Percentiles rank a stretch among this genome's conserved stretches.
Evolutionary conservation across 1,139 yeast species (phyloP).

Genomic region (Kodamaea ohmeri): DNA sequence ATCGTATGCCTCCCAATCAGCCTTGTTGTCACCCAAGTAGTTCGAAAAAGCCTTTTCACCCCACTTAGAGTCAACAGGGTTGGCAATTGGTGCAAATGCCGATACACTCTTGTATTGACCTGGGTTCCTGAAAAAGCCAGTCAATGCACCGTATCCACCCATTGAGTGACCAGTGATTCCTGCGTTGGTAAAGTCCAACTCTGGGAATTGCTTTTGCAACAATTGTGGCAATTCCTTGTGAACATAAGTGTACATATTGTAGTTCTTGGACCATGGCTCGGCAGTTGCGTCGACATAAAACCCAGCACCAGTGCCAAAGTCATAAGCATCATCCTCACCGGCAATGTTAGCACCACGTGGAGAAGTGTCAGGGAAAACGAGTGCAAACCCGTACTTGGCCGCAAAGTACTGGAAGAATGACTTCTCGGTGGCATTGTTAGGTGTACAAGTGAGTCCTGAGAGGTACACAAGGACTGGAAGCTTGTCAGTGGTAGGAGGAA

Average conservation of each 20-base stretch:
- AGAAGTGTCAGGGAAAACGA: constrained; percentile 94
- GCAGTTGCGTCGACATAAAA: constrained; percentile 84
- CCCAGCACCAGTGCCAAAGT: constrained; percentile 94
- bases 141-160: constrained; percentile 96
- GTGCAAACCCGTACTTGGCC: constrained; percentile 75
- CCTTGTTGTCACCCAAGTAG: constrained; percentile 64
- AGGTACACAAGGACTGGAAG: constrained; percentile 78
- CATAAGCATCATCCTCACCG: constrained; percentile 84
- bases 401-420: constrained; percentile 86
- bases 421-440: constrained; percentile 92
- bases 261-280: constrained; percentile 68
- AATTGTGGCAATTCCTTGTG: constrained; percentile 64
- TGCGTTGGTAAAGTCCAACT: constrained; percentile 56
- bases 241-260: constrained; percentile 84
- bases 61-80: constrained; percentile 76
- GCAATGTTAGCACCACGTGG: constrained; percentile 87
- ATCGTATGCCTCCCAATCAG: constrained; percentile 71
- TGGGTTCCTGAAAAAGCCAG: constrained; percentile 72
- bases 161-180: constrained; percentile 93
- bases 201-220: constrained; percentile 45
- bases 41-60: constrained; percentile 79
- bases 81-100: constrained; percentile 88
- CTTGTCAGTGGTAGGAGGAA: constrained; percentile 49
- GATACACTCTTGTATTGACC: constrained; percentile 76
- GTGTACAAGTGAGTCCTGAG: constrained; percentile 92